Evolutionary conservation across 257 asterid species (phyloP), one percentile per base, ranked within the genome.

Genomic region (Przewalskia tangutica): DNA sequence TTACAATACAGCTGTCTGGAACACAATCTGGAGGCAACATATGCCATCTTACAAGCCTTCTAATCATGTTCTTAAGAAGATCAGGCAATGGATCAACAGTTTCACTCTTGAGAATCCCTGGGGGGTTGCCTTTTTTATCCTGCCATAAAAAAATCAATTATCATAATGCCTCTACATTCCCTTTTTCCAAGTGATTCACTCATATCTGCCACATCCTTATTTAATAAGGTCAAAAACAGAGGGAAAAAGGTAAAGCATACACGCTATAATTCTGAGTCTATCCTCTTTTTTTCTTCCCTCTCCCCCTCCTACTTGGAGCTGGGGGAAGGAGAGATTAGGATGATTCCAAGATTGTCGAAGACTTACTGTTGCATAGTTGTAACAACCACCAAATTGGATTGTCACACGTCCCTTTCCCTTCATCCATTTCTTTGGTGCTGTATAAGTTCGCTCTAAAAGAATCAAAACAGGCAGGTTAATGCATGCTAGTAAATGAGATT

Each of bases 381-480:
- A 88, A 46, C 91, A 83, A 81, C 91, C 86, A 59, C 91, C 90
- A 77, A 88, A 88, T 79, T 86, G 91, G 18, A 88, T 76, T n/a
- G 91, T 88, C 20, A 85, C 87, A 18, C 86, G 87, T 9, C 91
- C 91, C 54, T 86, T 86, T 38, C 90, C 89, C 58, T 64, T 85
- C 91, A 86, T 86, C 90, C 91, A 86, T 63, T 85, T 88, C 64
- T 56, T 85, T 20, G 90, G 90, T 10, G 84, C 85, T 56, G 90
- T 53, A 44, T 73, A 86, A 4, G 90, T 86, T 64, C 89, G 86
- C 32, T 50, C 89, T 86, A 38, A 32, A 16, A 78, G 18, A 60
- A 68, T 59, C 56, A 78, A 44, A 75, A 65, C 14, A 42, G 27
- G 67, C 20, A 27, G 65, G 79, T 14, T n/a, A 79, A 51, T 34